Percentiles rank a stretch among this genome's conserved stretches.
These are phyloP conservation scores for Phytopythium oedochilum DNA, from an alignment of 352 stramenopile species.

Conservation along the genomic window DNA sequence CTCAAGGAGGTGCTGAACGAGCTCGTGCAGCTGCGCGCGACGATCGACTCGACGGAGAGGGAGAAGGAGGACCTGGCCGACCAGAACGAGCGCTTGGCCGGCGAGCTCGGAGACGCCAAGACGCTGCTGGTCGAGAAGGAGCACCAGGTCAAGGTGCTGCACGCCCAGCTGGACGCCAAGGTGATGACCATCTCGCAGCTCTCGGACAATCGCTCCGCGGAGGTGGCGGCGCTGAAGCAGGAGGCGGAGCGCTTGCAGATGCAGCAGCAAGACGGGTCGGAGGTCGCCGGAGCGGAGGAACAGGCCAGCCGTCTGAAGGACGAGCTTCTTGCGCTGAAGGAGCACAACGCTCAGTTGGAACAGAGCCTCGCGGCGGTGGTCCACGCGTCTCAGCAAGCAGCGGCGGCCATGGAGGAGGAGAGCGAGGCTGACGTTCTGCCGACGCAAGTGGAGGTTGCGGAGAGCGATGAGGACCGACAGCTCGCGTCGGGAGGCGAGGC, in stretches of 20 bases:
- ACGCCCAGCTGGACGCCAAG: conserved; percentile 40
- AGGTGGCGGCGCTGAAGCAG: conserved; percentile 26
- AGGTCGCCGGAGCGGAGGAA: conserved; percentile 6
- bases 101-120: conserved; percentile 32
- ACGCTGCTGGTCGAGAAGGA: conserved; percentile 30
- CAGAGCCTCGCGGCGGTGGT: conserved; percentile 4
- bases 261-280: conserved; percentile 5
- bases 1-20: conserved; percentile 37
- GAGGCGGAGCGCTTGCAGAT: conserved; percentile 23
- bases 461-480: neutral
- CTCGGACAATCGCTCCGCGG: conserved; percentile 17
- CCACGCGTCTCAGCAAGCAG: neutral
- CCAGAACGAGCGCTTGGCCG: conserved; percentile 24
- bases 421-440: neutral
- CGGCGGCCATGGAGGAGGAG: neutral
- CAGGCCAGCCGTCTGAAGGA: conserved; percentile 11
- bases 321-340: neutral
- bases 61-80: conserved; percentile 29
- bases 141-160: conserved; percentile 33
- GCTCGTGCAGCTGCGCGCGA: conserved; percentile 21
- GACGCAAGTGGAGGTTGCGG: neutral
- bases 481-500: neutral
- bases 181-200: conserved; percentile 38
- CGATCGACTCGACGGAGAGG: conserved; percentile 21
- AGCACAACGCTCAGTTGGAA: conserved; percentile 7